Base-by-base conservation (phyloP, 1,284 basidiomycete species). In the Rhodotorula sp. region DNA sequence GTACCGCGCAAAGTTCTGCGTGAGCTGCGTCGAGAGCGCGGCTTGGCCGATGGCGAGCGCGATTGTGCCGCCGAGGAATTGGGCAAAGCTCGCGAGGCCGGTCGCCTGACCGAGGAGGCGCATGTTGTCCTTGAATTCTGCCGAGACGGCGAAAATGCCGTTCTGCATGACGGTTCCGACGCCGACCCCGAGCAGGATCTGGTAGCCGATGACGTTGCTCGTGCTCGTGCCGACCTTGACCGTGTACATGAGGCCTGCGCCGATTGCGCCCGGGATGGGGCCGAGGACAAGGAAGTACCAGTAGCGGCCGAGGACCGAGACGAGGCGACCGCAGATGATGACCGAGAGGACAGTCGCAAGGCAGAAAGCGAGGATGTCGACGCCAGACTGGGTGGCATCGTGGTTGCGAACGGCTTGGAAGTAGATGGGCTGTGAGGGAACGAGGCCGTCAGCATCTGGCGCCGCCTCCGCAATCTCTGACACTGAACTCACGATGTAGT, bases 171-270 rank as follows among this genome's bases (percentile, higher is more conserved):
- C 61, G 5, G 56, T 55, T 7, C 77, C 75, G 25, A 73, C 34
- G 17, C 64, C 64, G 23, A 65, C 41, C 4, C 64, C 64, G 17
- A 42, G 16, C 10, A 57, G 57, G 57, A 66, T 83, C 77, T 85
- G 84, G 79, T 79, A 85, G 0, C 85, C 85, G 64, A 84, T 82
- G 46, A 85, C 74, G 50, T 80, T 80, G 58, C 81, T 77, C 60
- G 77, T 79, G 12, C 80, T 66, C 0, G 83, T 84, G 48, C 73
- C 27, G 7, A 78, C 60, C 50, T 49, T 41, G 23, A 68, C 71
- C 14, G 84, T 84, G 81, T 82, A 85, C 19, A 86, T 78, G 7
- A 86, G 80, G 19, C 84, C 85, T 12, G 81, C 81, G 25, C 84
- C 85, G 72, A 84, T 77, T 2, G 72, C 71, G 12, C 80, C 80